Percentiles rank a stretch among this genome's conserved stretches.
These are phyloP conservation scores for Colletotrichum cereale DNA, from an alignment of 2,329 filamentous ascomycete genomes.

Conservation along the genomic window DNA sequence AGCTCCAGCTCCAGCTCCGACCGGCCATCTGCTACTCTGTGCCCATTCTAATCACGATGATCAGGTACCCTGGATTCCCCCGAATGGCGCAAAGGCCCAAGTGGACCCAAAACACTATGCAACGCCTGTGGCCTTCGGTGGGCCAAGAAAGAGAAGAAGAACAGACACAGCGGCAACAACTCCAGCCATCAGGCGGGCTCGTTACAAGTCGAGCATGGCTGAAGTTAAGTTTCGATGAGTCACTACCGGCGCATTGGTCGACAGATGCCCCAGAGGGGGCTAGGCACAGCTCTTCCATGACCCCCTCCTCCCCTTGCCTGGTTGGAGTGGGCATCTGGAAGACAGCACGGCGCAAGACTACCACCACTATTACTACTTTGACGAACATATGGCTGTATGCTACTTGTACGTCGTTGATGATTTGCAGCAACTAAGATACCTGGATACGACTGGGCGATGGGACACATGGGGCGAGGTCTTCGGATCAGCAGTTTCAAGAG, in stretches of 20 bases:
- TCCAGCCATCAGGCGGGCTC: constrained; percentile 23
- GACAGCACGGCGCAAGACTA: constrained; percentile 22
- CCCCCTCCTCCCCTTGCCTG: background rate
- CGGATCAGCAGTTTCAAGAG: constrained; percentile 23
- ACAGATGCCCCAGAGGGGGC: constrained; percentile 6
- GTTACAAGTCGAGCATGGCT: constrained; percentile 33
- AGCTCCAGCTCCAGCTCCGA: constrained; percentile 46
- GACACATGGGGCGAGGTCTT: constrained; percentile 16
- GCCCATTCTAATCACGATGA: constrained; percentile 6
- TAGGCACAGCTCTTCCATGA: constrained; percentile 1
- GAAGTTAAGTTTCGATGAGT: constrained; percentile 23
- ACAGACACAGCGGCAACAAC: constrained; percentile 44
- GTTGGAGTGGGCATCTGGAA: constrained; percentile 30
- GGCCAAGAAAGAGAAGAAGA: constrained; percentile 87
- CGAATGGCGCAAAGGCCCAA: constrained; percentile 94
- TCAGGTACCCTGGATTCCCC: constrained; percentile 87
- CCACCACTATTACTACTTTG: constrained; percentile 27
- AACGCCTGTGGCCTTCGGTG: constrained; percentile 89
- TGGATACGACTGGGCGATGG: constrained; percentile 30
- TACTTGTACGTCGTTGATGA: constrained; percentile 24
- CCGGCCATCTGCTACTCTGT: background rate
- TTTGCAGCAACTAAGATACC: constrained; percentile 39
- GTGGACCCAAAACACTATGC: constrained; percentile 92
- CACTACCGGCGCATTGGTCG: constrained; percentile 18
- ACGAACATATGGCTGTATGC: constrained; percentile 32